Percentiles rank a stretch among this genome's conserved stretches.
phyloP scores from a whole-genome alignment of 2,329 filamentous ascomycete species.

The Ophiosphaerella herpotricha region DNA sequence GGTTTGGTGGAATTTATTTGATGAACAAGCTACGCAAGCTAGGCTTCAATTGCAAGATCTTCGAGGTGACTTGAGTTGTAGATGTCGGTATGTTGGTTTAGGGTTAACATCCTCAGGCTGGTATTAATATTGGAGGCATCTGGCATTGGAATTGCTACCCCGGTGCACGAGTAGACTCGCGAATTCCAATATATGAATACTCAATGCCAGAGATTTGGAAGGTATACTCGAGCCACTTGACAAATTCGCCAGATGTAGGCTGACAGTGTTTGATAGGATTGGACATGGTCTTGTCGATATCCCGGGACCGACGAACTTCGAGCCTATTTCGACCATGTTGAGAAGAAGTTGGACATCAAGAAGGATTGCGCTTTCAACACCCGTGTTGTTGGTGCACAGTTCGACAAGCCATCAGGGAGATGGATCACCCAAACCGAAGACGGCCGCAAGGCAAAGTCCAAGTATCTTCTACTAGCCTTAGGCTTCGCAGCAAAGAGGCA shows the following conservation, averaged over 20 bases:
- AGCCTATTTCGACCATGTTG: slow-evolving; percentile 64
- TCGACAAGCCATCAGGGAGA: slow-evolving; percentile 53
- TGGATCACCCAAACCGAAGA: slow-evolving; percentile 60
- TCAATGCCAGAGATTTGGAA: slow-evolving; percentile 55
- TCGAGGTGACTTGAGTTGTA: slow-evolving; percentile 35
- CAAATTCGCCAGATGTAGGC: background rate
- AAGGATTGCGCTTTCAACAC: slow-evolving; percentile 64
- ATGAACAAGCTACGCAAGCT: slow-evolving; percentile 49
- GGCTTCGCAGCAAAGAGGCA: slow-evolving; percentile 66
- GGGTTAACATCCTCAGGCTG: background rate
- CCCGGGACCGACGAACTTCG: slow-evolving; percentile 59
- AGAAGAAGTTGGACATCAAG: slow-evolving; percentile 59
- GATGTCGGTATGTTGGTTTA: no score
- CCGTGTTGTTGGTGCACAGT: slow-evolving; percentile 58
- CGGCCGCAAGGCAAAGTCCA: slow-evolving; percentile 56
- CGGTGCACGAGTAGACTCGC: slow-evolving; percentile 53
- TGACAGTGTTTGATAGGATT: slow-evolving; percentile 47
- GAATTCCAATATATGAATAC: slow-evolving; percentile 55
- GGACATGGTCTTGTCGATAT: slow-evolving; percentile 62
- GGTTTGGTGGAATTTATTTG: slow-evolving; percentile 49
- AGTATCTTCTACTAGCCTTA: slow-evolving; percentile 59
- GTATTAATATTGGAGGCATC: slow-evolving; percentile 49
- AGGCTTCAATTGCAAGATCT: slow-evolving; percentile 48
- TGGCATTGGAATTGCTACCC: slow-evolving; percentile 54
- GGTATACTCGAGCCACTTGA: slow-evolving; percentile 15